phyloP scores from a whole-genome alignment of 1,139 yeast genomes.

The Yamadazyma triangularis region DNA sequence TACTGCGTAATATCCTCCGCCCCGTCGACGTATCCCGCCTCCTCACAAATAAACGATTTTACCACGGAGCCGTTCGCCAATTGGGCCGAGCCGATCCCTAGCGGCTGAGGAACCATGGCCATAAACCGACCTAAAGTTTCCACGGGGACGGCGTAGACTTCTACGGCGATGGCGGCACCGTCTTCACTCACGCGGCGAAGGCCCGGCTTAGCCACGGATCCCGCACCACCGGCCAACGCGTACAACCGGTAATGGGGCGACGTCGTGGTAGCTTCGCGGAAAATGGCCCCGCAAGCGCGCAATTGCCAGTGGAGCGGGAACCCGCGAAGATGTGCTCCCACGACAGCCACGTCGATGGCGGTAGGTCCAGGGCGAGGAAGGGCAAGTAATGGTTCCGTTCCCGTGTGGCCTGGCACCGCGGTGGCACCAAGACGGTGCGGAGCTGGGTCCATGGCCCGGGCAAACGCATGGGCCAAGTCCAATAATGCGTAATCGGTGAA shows the following conservation, averaged over 20 bases:
- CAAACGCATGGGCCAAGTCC: constrained; percentile 73
- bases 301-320: constrained; percentile 94
- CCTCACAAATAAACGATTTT: constrained; percentile 93
- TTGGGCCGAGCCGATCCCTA: constrained; percentile 92
- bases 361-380: too few relatives aligned
- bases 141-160: constrained; percentile 76
- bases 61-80: constrained; percentile 76
- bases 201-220: constrained; percentile 87
- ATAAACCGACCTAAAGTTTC: constrained; percentile 79
- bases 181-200: constrained; percentile 53
- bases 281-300: constrained; percentile 76
- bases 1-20: constrained; percentile 72
- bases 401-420: too few relatives aligned
- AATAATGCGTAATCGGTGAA: constrained; percentile 87
- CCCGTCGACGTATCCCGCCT: constrained; percentile 71
- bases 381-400: too few relatives aligned
- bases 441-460: too few relatives aligned
- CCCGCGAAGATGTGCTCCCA: constrained; percentile 91
- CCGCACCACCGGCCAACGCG: constrained; percentile 77
- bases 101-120: constrained; percentile 85
- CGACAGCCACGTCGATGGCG: constrained; percentile 73
- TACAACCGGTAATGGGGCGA: constrained; percentile 70
- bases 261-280: constrained; percentile 62
- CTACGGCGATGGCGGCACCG: constrained; percentile 67
- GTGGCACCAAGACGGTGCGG: too few relatives aligned